Percentiles rank a stretch among this genome's conserved stretches.
These are phyloP conservation scores for Hortiboletus flavorubellus DNA, from an alignment of 768 basidiomycete species.

Conservation along the genomic window DNA sequence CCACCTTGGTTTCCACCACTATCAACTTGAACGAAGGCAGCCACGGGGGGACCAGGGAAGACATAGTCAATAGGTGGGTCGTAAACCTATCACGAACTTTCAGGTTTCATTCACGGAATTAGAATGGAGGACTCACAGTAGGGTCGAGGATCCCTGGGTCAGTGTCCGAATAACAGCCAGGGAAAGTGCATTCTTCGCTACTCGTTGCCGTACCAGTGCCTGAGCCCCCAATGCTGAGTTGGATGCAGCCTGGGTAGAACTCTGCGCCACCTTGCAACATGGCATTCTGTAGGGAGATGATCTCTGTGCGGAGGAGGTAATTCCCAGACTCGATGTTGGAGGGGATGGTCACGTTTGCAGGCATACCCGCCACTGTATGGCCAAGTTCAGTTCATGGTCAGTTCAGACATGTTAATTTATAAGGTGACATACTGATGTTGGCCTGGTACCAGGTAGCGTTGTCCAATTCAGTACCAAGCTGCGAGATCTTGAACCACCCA, in stretches of 20 bases:
- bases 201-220: constrained; percentile 19
- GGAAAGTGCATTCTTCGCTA: constrained; percentile 50
- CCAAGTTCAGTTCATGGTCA: neutral
- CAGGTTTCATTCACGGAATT: neutral
- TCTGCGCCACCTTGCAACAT: constrained; percentile 50
- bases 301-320: constrained; percentile 75
- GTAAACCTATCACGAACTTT: constrained; percentile 23
- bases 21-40: constrained; percentile 35
- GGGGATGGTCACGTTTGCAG: constrained; percentile 45
- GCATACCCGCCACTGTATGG: constrained; percentile 33
- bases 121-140: constrained; percentile 28
- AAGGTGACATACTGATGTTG: constrained; percentile 42
- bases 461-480: constrained; percentile 41
- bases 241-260: constrained; percentile 32
- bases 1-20: constrained; percentile 12
- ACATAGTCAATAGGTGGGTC: constrained; percentile 36
- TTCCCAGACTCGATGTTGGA: constrained; percentile 56
- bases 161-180: constrained; percentile 65
- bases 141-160: constrained; percentile 68
- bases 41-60: constrained; percentile 54
- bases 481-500: constrained; percentile 72
- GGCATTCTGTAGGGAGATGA: constrained; percentile 72
- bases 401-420: neutral
- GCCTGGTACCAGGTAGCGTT: constrained; percentile 46
- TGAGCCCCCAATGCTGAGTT: constrained; percentile 29